Evolutionary conservation across 2,329 filamentous ascomycete species (phyloP), one percentile per base, ranked within the genome.

Genomic region (Beauveria bassiana): DNA sequence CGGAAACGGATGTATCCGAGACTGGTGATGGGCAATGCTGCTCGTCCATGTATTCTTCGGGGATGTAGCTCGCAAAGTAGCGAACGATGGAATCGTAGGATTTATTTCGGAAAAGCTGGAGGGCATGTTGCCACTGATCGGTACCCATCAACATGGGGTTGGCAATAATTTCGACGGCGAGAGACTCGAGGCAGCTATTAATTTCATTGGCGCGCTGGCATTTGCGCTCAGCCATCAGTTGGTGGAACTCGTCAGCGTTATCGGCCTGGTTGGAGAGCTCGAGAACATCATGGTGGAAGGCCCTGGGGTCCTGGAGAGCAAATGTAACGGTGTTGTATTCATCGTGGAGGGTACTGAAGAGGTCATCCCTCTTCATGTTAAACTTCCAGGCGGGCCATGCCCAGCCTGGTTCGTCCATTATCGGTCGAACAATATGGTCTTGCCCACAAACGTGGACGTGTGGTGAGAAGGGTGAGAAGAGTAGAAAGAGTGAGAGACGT

Each of bases 321-420:
- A 79, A 80, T 56, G 79, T 73, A 59, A 85, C 74, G 53, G 83
- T 85, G 72, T 86, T 86, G 73, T 84, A 86, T 69, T 81, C 79
- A 65, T 84, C 79, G 67, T 85, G 81, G 14, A 86, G 78, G 58
- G 78, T 81, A 59, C 79, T 81, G 69, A 80, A 80, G 71, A 85
- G 79, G 68, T 84, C 82, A 61, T 80, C 78, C 69, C 78, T 78
- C 77, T 82, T 84, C 78, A 85, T 79, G 68, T 81, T 82, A 75
- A 85, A 86, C 71, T 85, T 85, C 82, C 83, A 86, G 67, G 79
- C 78, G 49, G 83, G 83, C 83, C 83, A 86, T 66, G 77, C 74
- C 69, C 72, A 75, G 65, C 72, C 75, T 38, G 76, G 77, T 61
- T 84, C 82, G 72, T 85, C 81, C 83, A 86, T 85, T 64, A 67